Evolutionary conservation across 768 basidiomycete species (phyloP), one percentile per base, ranked within the genome.

Genomic region (Rickenella mellea): DNA sequence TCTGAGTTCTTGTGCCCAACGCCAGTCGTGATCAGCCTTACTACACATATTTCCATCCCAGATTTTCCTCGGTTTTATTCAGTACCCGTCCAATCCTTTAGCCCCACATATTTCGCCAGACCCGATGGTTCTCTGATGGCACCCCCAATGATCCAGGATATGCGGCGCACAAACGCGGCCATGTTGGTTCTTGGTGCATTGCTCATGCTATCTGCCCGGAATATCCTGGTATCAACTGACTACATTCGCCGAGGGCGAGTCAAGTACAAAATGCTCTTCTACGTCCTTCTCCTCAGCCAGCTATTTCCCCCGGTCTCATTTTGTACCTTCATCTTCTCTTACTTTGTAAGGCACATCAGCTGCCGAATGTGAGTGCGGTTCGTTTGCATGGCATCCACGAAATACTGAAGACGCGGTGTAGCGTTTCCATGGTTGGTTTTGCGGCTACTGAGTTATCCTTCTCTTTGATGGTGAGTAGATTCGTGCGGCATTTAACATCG

Each of bases 101-200:
- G 57, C 29, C 76, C 78, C 2, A 48, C 55, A 8, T 78, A 75
- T 54, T 49, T 58, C 27, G 55, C 70, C 21, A 61, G 72, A 25
- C 50, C 52, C 11, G 78, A 82, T 55, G 78, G 78, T n/a, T 77
- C 78, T n/a, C 69, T 80, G 30, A 45, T 78, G 9, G 59, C 76
- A 9, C 55, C 69, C 1, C 64, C 69, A 7, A 70, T 70, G 49
- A 50, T 62, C n/a, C 48, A 64, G 7, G 73, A 77, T 45, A 53
- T 73, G 5, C 42, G 44, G 12, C 52, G 60, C 40, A 61, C 69
- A 6, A 64, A 70, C 48, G 51, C 67, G 19, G 60, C 61, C 46
- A 56, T 81, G 12, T 51, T 78, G 44, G 57, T 76, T 21, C 58
- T 62, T n/a, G 73, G 73, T 25, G 62, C 66, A 27, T 59, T 80